Evolutionary conservation across 2,329 filamentous ascomycete genomes (phyloP), one percentile per base, ranked within the genome.

Genomic region (Zalaria obscura): DNA sequence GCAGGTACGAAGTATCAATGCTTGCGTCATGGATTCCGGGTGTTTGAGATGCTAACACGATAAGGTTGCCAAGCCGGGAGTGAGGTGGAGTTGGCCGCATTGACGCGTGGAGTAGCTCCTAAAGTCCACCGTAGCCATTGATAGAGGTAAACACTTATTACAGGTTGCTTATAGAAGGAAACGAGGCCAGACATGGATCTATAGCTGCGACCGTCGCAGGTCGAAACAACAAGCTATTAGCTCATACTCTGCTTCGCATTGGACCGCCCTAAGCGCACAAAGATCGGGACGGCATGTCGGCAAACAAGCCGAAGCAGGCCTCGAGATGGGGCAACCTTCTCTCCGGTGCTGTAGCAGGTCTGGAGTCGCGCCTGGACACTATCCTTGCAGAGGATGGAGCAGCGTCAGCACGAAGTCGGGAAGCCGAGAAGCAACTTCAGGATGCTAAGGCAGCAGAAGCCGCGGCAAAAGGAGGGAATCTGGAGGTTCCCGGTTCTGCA

Each of bases 291-390:
- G 27, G 40, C 41, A 4, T 40, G 44, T 29, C 43, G 36, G 27
- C 38, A 37, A 38, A 47, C 18, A 18, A 18, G 18, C 18, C 18
- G 18, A 48, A 48, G 36, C 39, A 39, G 29, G 38, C 39, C 18
- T 45, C 43, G 38, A 27, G 61, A 49, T 65, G 63, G 63, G 62
- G 63, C 42, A 62, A 59, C 28, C 81, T 94, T 57, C 72, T 95
- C 45, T 83, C 87, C 49, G 85, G 89, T 62, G 88, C 89, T 48
- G 86, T 96, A 46, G 87, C 88, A 41, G 88, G 88, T 46, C 83
- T 98, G 44, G 91, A 98, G 65, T 93, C 88, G 45, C 79, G 84
- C 35, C 74, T 98, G 45, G 91, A 98, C 60, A 88, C 76, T 39
- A 93, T 98, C 44, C 73, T 98, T 46, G 78, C 86, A 41, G 88